These are phyloP conservation scores for Passiflora organensis DNA, from an alignment of 345 rosid species.

Conservation along the genomic window DNA sequence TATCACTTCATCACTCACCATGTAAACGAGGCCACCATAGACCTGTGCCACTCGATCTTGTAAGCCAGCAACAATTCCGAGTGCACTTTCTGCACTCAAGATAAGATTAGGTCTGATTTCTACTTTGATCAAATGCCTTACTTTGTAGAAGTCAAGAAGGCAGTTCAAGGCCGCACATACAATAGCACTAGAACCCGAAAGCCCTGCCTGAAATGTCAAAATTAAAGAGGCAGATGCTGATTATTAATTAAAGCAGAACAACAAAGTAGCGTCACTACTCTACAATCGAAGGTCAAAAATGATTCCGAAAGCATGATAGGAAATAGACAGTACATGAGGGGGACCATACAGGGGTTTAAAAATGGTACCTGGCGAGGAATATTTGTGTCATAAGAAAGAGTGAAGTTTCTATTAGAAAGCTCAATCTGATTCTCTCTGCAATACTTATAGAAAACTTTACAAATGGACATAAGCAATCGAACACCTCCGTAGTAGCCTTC, in stretches of 20 bases:
- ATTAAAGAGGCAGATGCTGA: conserved; percentile 17
- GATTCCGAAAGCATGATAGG: background rate
- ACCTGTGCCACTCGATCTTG: conserved; percentile 96
- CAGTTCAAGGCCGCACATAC: conserved; percentile 89
- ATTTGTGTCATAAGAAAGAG: conserved; percentile 77
- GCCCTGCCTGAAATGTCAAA: conserved; percentile 70
- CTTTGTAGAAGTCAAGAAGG: conserved; percentile 81
- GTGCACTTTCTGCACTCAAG: conserved; percentile 74
- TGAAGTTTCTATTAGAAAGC: conserved; percentile 54
- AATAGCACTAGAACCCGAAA: conserved; percentile 96
- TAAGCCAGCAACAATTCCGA: conserved; percentile 96
- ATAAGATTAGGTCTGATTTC: conserved; percentile 68
- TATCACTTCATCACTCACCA: conserved; percentile 44
- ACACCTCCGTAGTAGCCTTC: conserved; percentile 98
- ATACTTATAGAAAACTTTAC: conserved; percentile 52
- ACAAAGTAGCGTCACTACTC: too few species aligned
- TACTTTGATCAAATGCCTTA: conserved; percentile 68
- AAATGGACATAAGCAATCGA: conserved; percentile 82
- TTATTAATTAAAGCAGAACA: background rate
- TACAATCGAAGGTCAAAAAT: too few species aligned
- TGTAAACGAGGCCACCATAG: conserved; percentile 92
- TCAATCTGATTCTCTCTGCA: conserved; percentile 51
- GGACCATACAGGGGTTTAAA: too few species aligned
- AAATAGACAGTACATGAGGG: background rate
- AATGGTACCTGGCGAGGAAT: conserved; percentile 84